Evolutionary conservation across 179 eudicot genomes (phyloP), one percentile per base, ranked within the genome.

Genomic region (Drosera spatulata): DNA sequence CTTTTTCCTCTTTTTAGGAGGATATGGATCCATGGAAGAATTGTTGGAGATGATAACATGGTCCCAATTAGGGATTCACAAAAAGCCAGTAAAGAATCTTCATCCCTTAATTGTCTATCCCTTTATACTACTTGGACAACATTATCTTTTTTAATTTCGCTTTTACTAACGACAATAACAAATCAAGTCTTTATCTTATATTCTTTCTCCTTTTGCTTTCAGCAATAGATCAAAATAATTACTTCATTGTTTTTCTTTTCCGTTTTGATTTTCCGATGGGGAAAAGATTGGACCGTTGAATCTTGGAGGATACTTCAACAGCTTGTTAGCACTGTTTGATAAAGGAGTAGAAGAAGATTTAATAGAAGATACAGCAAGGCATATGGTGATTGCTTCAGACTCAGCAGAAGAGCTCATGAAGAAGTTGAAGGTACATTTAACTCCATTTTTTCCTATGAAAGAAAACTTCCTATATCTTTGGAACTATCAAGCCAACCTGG

Each of bases 1-100:
- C 61, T 56, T 47, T 5, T 11, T 47, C 58, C 44, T n/a, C 22
- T 42, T 14, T 5, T 43, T 73, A 93, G 99, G 99, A 68, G 99
- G 99, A 60, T 93, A 84, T 74, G 99, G 99, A 69, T 89, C 99
- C 33, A 86, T 93, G 99, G 99, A 93, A 62, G 99, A 93, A 72
- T 53, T 74, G 50, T 55, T 93, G 68, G 99, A 86, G 78, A 84
- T 89, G 90, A 89, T 93, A 63, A 85, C 91, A 61, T 86, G 95
- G 91, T 76, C 84, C 62, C 96, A 88, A 62, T 90, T 88, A 12
- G 96, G 96, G 46, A 82, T 87, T 69, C 91, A 84, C 72, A 80
- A 72, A 52, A 86, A 84, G 68, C 87, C 91, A 64, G 95, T 84
- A 54, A 69, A n/a, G 10, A 5, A 11, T 3, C 40, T 54, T 38